A percentile compares a stretch with the other conserved stretches of the same genome.
These are phyloP conservation scores for Schrenkiella parvula DNA, from an alignment of 345 rosid genomes.

Conservation along the genomic window DNA sequence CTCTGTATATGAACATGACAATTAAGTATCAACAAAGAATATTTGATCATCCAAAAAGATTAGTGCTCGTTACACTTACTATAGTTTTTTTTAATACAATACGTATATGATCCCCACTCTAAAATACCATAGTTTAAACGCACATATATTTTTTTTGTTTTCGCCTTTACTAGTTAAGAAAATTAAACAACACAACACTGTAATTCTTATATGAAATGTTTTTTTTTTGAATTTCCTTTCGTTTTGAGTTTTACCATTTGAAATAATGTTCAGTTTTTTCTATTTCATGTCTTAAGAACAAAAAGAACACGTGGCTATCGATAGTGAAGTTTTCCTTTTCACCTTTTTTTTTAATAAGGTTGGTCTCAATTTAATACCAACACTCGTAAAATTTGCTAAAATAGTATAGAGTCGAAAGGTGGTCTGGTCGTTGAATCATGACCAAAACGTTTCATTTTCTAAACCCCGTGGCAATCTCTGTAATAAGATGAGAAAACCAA, in stretches of 20 bases:
- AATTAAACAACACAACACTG: no score
- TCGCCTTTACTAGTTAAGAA: no score
- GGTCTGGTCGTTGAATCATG: neutral
- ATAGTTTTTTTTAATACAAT: no score
- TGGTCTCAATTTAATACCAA: slow-evolving; percentile 3
- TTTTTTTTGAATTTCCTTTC: no score
- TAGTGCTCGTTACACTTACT: no score
- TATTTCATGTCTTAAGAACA: neutral
- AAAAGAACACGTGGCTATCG: neutral
- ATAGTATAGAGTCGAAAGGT: neutral
- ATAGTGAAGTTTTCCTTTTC: neutral
- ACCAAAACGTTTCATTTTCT: neutral
- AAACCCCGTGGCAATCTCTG: slow-evolving; percentile 5
- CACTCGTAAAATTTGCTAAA: neutral
- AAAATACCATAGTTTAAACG: no score
- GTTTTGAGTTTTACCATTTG: neutral
- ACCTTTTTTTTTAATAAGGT: neutral
- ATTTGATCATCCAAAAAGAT: no score
- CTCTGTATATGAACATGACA: no score
- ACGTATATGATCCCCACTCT: no score
- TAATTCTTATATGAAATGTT: no score
- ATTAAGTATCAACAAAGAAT: no score
- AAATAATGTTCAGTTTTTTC: neutral
- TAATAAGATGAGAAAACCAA: neutral
- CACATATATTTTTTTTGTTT: no score